phyloP scores from a whole-genome alignment of 495 filamentous ascomycete genomes.

The Neurospora sp. region DNA sequence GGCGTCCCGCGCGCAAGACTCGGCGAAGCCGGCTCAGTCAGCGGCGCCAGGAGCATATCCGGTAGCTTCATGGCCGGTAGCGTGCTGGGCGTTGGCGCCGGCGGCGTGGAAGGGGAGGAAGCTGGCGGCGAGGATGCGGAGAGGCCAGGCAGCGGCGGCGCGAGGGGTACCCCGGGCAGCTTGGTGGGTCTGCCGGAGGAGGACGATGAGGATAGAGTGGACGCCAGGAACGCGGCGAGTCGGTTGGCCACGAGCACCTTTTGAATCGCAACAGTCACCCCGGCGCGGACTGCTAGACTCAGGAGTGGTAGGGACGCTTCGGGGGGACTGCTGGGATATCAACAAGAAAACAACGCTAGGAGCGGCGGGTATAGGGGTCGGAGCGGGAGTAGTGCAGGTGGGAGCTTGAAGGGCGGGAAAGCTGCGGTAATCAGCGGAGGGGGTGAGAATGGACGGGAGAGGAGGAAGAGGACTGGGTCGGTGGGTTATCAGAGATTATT shows the following conservation, averaged over 20 bases:
- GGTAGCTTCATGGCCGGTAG: constrained; percentile 49
- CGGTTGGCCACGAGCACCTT: constrained; percentile 91
- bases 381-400: background rate
- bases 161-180: constrained; percentile 30
- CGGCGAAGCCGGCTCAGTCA: constrained; percentile 61
- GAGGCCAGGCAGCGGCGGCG: constrained; percentile 48
- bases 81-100: constrained; percentile 34
- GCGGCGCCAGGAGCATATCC: constrained; percentile 53
- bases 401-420: background rate
- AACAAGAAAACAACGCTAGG: background rate
- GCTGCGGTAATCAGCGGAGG: background rate
- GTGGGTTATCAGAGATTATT: background rate
- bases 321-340: background rate
- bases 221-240: constrained; percentile 90
- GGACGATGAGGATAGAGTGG: constrained; percentile 86
- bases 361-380: background rate
- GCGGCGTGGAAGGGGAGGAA: constrained; percentile 34
- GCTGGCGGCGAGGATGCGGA: constrained; percentile 19
- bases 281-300: background rate
- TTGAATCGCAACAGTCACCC: constrained; percentile 23
- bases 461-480: background rate
- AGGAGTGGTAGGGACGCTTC: background rate
- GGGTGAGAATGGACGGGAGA: background rate
- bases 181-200: constrained; percentile 62
- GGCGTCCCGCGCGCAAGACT: constrained; percentile 59